Evolutionary conservation across 164 flowering plant genomes (phyloP).

Genomic region (Litsea cubeba): DNA sequence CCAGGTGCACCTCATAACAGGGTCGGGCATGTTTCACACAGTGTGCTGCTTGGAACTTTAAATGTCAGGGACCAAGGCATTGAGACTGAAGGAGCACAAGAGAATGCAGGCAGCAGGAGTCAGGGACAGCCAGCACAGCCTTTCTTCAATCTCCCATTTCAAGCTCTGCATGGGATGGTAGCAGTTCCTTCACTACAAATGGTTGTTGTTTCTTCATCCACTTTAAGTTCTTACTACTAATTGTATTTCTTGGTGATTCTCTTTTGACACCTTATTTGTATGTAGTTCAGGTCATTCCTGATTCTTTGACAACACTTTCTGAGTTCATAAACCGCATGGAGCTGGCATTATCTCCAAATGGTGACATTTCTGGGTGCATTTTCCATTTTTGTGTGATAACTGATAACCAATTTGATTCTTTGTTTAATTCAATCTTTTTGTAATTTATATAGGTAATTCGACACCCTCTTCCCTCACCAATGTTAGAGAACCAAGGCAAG

Average conservation of each 20-base stretch:
- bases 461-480: conserved; percentile 29
- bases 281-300: conserved; percentile 72
- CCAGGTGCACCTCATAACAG: conserved; percentile 55
- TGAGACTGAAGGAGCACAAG: conserved; percentile 41
- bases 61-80: conserved; percentile 76
- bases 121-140: conserved; percentile 41
- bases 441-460: conserved; percentile 39
- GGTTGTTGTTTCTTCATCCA: conserved; percentile 32
- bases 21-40: conserved; percentile 79
- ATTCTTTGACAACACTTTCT: conserved; percentile 67
- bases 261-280: conserved; percentile 2
- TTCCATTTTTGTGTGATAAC: neutral
- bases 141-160: conserved; percentile 34
- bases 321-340: conserved; percentile 87
- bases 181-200: conserved; percentile 56
- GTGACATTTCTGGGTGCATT: conserved; percentile 27
- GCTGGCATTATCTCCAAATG: conserved; percentile 50
- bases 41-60: conserved; percentile 86
- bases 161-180: conserved; percentile 36
- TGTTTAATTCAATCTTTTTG: neutral
- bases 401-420: neutral
- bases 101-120: conserved; percentile 29
- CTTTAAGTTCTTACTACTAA: neutral
- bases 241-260: neutral
- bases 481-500: conserved; percentile 22